Evolutionary conservation across 306 rosid species (phyloP).

Genomic region (Vachellia collinsii): DNA sequence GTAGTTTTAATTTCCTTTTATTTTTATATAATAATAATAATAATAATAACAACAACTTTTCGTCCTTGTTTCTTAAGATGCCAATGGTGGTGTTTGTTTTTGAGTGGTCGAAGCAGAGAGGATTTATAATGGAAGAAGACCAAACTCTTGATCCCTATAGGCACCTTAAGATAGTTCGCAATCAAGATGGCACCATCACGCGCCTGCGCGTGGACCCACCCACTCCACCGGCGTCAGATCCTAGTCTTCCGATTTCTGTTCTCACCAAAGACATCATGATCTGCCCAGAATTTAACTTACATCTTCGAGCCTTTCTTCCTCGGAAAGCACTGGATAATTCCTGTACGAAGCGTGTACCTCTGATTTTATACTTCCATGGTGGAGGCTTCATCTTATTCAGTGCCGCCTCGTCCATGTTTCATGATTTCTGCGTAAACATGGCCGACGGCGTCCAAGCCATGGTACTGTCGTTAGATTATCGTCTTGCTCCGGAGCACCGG

Average conservation of each 20-base stretch:
- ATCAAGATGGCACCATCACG: not conserved
- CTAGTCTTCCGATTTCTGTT: not conserved
- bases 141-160: not conserved
- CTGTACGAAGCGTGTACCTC: not conserved
- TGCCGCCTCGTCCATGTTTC: not conserved
- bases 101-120: not conserved
- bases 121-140: not conserved
- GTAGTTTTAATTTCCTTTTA: not conserved
- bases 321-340: not conserved
- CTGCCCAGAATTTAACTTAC: not conserved
- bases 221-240: not conserved
- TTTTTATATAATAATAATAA: not conserved
- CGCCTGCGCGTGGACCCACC: not conserved
- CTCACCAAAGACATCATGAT: not conserved
- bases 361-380: constrained; percentile 5
- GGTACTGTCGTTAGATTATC: not conserved
- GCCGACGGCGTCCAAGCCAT: not conserved
- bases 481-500: not conserved
- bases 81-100: not conserved
- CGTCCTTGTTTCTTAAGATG: not conserved
- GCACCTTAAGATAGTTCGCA: not conserved
- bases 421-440: not conserved
- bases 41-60: too few relatives aligned
- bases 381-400: constrained; percentile 2
- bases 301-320: not conserved